phyloP scores from a whole-genome alignment of 2,329 filamentous ascomycete genomes.

The Claviceps digitariae region DNA sequence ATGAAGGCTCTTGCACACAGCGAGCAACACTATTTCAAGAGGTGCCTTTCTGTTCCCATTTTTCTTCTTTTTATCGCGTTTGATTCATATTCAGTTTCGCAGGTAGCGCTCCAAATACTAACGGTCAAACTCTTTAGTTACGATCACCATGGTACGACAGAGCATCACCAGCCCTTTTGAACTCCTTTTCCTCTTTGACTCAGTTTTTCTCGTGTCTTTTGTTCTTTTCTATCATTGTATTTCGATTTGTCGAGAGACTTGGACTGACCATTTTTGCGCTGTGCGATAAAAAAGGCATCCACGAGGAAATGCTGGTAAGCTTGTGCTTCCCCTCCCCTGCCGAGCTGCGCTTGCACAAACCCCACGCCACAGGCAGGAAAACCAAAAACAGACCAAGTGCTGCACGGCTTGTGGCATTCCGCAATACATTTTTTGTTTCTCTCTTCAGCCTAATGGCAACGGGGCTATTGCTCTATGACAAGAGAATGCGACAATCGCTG shows the following conservation, averaged over 20 bases:
- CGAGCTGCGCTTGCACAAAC: background rate
- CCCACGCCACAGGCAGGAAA: background rate
- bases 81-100: background rate
- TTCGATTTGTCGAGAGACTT: background rate
- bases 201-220: slow-evolving; percentile 11
- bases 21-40: slow-evolving; percentile 99
- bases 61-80: background rate
- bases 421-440: background rate
- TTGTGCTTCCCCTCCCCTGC: slow-evolving; percentile 10
- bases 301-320: slow-evolving; percentile 95
- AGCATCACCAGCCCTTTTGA: background rate
- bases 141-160: slow-evolving; percentile 83
- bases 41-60: slow-evolving; percentile 35
- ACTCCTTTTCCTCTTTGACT: slow-evolving; percentile 5
- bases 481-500: background rate
- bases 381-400: background rate
- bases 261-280: background rate
- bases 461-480: background rate
- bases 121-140: slow-evolving; percentile 46
- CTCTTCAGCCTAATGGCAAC: background rate
- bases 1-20: slow-evolving; percentile 74
- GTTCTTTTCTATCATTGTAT: background rate
- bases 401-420: background rate
- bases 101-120: background rate
- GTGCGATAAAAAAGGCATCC: slow-evolving; percentile 56